A percentile compares a stretch with the other conserved stretches of the same genome.
Conservation (phyloP, 2,329 filamentous ascomycete genomes). For the Phaeosphaeria sp. region DNA sequence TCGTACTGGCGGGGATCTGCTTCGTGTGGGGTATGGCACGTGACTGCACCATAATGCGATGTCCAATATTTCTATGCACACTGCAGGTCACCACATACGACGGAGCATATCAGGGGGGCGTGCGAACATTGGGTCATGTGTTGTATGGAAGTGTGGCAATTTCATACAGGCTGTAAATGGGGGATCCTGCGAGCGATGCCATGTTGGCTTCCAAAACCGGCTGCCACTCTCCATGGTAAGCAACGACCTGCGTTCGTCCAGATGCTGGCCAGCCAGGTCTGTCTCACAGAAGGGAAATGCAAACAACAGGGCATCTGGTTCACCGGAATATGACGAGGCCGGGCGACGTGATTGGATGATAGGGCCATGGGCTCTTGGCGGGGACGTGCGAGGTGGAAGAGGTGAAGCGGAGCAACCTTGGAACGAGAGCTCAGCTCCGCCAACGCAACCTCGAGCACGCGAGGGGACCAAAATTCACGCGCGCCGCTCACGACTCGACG, state of each 20-base stretch:
- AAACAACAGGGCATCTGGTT: conserved; percentile 1
- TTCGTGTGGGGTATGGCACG: neutral
- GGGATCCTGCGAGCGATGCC: too few relatives aligned
- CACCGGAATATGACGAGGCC: conserved; percentile 6
- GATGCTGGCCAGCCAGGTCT: neutral
- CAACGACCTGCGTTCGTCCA: too few relatives aligned
- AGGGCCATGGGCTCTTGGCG: conserved; percentile 11
- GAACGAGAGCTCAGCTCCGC: too few relatives aligned
- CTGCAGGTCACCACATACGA: neutral
- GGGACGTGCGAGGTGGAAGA: conserved; percentile 27
- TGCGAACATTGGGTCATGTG: too few relatives aligned
- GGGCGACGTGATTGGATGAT: conserved; percentile 15
- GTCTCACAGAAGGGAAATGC: neutral
- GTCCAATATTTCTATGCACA: neutral
- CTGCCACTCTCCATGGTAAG: neutral
- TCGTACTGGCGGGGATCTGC: neutral
- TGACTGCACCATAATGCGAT: neutral
- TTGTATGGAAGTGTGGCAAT: too few relatives aligned
- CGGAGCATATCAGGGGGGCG: too few relatives aligned
- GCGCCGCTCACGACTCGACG: conserved; percentile 4
- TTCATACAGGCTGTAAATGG: too few relatives aligned
- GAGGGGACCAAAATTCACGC: conserved; percentile 28
- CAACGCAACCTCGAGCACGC: conserved; percentile 38
- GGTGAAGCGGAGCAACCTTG: too few relatives aligned
- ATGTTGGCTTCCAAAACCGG: too few relatives aligned